Base-by-base conservation (phyloP, 192 early-diverging fungal genomes). In the Phlyctochytrium planicorne region DNA sequence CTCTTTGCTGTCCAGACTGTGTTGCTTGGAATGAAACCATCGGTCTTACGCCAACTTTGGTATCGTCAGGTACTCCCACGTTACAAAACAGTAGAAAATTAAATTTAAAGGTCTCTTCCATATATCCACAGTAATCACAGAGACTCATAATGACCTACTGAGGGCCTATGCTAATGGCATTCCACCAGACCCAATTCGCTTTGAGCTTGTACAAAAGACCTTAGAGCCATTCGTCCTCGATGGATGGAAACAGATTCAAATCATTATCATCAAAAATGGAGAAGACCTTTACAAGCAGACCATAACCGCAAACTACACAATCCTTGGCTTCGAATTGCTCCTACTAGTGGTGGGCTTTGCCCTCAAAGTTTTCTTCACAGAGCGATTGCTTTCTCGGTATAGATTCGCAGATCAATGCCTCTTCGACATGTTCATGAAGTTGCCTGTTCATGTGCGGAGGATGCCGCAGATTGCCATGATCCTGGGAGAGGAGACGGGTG, bases 331-430 rank as follows among this genome's bases (percentile, higher is more conserved):
- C 40, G 40, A 47, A 20, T 20, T 47, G 40, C 20, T 47, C 10
- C 6, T 47, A 14, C 6, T 47, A 47, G 20, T 47, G 6, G 40
- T 47, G 10, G 40, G 40, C 40, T 47, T 14, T 47, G 6, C 40
- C 6, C 40, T 47, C 10, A 6, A 47, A 20, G 20, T 47, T 47
- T 47, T 14, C 40, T 47, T 14, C 40, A 47, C 20, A 6, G 40
- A 47, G 40, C 6, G 20, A 47, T 14, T 47, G 40, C 40, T 47
- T 20, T 6, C 40, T 20, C 40, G 40, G 20, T 47, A 47, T 47
- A 47, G 30, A n/a, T 62, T 62, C 23, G 34, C 30, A 31, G 60
- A 62, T 32, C 60, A 62, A 34, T 62, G 60, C 60, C 29, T 62
- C 10, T 34, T 62, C 23, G 60, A 62, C 23, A 17, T 62, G 14